Evolutionary conservation across 495 filamentous ascomycete species (phyloP), one percentile per base, ranked within the genome.

Genomic region (Tirmania nivea): DNA sequence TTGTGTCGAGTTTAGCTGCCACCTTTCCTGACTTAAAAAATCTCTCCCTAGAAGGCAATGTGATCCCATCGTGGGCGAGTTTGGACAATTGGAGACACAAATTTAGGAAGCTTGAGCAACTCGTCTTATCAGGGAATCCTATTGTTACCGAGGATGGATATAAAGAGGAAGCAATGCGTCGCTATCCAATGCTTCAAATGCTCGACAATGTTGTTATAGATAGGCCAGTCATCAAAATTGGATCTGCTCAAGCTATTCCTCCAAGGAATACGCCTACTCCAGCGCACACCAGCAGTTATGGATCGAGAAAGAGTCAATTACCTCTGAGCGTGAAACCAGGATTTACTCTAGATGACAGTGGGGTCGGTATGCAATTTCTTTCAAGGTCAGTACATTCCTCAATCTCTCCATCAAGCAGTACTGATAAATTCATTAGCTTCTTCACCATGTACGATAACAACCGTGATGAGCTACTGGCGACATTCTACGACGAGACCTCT

Each of bases 11-110:
- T 0, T 73, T 97, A 11, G 76, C 84, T 16, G 69, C 76, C 39
- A 81, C 83, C 0, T 80, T 97, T 49, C 84, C 89, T 1, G 76
- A 81, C 56, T 67, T 95, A 53, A 80, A 86, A 61, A 84, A 90
- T 52, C 58, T 78, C 1, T 71, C 75, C 14, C 35, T 65, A 17
- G 56, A 61, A 34, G 59, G 62, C 3, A 65, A 65, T 21, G 59
- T 62, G 21, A 62, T 67, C 51, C 52, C 31, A 19, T 55, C 51
- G 12, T 56, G 59, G 55, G 62, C 60, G 19, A 65, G 71, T 0
- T 61, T 89, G 17, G 65, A 71, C 17, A 71, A 66, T 48, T 95
- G 86, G 87, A 78, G 80, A 35, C 72, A 75, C 64, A 83, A 81
- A 50, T 87, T 97, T 54, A 76, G 74, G 17, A 67, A 76, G 49